phyloP scores from a whole-genome alignment of 768 basidiomycete species.

The Suillus discolor region DNA sequence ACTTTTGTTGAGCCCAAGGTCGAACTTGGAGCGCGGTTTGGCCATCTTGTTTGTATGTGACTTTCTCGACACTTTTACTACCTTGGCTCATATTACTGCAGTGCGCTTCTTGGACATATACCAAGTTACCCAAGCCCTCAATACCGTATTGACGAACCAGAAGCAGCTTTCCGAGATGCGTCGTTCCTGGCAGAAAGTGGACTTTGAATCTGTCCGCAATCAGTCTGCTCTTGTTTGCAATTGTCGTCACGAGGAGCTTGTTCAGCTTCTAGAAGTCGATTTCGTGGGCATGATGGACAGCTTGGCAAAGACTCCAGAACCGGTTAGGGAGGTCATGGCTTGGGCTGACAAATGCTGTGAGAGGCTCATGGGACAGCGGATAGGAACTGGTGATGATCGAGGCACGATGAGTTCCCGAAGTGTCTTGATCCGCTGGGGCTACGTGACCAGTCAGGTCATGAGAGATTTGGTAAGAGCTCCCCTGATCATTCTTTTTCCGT shows the following conservation, averaged over 20 bases:
- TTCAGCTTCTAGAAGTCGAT: conserved; percentile 83
- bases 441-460: conserved; percentile 93
- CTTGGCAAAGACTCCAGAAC: conserved; percentile 71
- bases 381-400: conserved; percentile 66
- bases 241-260: conserved; percentile 87
- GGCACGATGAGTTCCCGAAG: conserved; percentile 85
- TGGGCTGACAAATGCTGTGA: conserved; percentile 94
- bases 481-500: neutral
- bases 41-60: conserved; percentile 83
- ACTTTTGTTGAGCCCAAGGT: conserved; percentile 93
- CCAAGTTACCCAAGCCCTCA: conserved; percentile 87
- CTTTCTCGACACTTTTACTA: neutral
- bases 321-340: conserved; percentile 84
- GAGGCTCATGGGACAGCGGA: conserved; percentile 73
- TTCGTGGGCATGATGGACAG: conserved; percentile 78
- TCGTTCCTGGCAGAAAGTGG: conserved; percentile 84
- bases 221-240: conserved; percentile 94
- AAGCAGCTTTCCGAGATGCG: conserved; percentile 87
- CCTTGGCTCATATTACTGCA: conserved; percentile 32
- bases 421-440: conserved; percentile 88
- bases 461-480: conserved; percentile 70
- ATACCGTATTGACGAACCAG: conserved; percentile 85
- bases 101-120: conserved; percentile 92
- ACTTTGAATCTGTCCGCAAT: conserved; percentile 90
- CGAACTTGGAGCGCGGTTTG: conserved; percentile 87